These are phyloP conservation scores for Ampelocalamus luodianensis DNA, from an alignment of 176 grass and related monocot species.

Conservation along the genomic window DNA sequence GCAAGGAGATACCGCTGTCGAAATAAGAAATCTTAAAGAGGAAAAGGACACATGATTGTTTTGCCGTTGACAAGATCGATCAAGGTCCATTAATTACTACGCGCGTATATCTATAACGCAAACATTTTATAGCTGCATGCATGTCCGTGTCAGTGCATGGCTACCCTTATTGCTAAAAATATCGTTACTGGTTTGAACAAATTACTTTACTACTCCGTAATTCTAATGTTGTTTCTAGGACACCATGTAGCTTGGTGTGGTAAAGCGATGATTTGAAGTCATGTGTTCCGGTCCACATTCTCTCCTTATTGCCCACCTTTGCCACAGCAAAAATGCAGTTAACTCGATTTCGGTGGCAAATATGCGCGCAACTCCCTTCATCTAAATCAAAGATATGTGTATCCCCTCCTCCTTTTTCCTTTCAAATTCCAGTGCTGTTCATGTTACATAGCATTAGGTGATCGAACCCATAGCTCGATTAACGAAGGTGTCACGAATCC, in stretches of 20 bases:
- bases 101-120: background rate
- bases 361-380: too few species aligned
- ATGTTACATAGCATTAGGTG: background rate
- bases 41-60: background rate
- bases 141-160: background rate
- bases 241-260: too few species aligned
- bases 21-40: background rate
- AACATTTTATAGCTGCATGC: background rate
- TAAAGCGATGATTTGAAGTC: too few species aligned
- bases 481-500: background rate
- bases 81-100: background rate
- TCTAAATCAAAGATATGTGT: too few species aligned
- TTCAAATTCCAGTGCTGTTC: background rate
- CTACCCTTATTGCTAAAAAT: background rate
- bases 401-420: too few species aligned
- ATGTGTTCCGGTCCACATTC: too few species aligned
- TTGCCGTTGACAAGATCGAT: background rate
- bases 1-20: conserved; percentile 14
- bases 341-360: too few species aligned
- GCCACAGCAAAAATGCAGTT: too few species aligned
- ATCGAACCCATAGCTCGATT: background rate
- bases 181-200: background rate
- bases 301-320: too few species aligned
- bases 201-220: background rate
- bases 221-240: too few species aligned